phyloP scores from a whole-genome alignment of 2,329 filamentous ascomycete species.

The Hypoxylon sp. region DNA sequence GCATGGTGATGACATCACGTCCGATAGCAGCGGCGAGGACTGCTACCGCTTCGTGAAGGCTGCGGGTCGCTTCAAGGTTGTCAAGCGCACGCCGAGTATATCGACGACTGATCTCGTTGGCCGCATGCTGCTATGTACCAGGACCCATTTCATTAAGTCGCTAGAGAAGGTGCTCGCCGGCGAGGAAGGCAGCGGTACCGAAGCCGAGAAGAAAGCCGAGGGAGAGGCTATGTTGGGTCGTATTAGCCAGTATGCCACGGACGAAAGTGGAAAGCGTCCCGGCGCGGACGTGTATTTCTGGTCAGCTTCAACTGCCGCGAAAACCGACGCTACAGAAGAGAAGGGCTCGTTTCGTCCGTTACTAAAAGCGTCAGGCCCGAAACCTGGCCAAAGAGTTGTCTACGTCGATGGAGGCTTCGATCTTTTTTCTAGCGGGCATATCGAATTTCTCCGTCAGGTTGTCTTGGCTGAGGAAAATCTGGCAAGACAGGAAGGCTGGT shows the following conservation, averaged over 20 bases:
- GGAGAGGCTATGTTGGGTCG: slow-evolving; percentile 81
- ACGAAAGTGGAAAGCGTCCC: slow-evolving; percentile 82
- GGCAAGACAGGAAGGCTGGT: slow-evolving; percentile 81
- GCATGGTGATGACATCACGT: slow-evolving; percentile 97
- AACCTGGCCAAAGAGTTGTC: slow-evolving; percentile 84
- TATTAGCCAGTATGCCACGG: slow-evolving; percentile 88
- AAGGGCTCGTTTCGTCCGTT: slow-evolving; percentile 78
- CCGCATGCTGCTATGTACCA: slow-evolving; percentile 96
- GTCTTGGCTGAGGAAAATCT: slow-evolving; percentile 78
- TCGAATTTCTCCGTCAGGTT: slow-evolving; percentile 90
- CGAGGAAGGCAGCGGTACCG: slow-evolving; percentile 79
- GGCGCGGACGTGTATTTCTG: slow-evolving; percentile 91
- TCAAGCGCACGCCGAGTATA: slow-evolving; percentile 95
- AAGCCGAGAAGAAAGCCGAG: slow-evolving; percentile 72
- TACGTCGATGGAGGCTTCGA: slow-evolving; percentile 99
- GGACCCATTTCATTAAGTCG: slow-evolving; percentile 90
- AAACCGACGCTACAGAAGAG: slow-evolving; percentile 62
- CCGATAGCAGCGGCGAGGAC: slow-evolving; percentile 92
- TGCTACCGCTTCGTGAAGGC: slow-evolving; percentile 98
- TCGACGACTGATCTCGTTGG: slow-evolving; percentile 98
- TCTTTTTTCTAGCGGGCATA: slow-evolving; percentile 95
- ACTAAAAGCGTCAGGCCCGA: slow-evolving; percentile 78
- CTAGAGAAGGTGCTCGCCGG: slow-evolving; percentile 78
- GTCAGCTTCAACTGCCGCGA: slow-evolving; percentile 69
- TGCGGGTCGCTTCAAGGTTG: slow-evolving; percentile 93